phyloP scores from a whole-genome alignment of 805 yeast genomes.

The Candida endomychidarum region DNA sequence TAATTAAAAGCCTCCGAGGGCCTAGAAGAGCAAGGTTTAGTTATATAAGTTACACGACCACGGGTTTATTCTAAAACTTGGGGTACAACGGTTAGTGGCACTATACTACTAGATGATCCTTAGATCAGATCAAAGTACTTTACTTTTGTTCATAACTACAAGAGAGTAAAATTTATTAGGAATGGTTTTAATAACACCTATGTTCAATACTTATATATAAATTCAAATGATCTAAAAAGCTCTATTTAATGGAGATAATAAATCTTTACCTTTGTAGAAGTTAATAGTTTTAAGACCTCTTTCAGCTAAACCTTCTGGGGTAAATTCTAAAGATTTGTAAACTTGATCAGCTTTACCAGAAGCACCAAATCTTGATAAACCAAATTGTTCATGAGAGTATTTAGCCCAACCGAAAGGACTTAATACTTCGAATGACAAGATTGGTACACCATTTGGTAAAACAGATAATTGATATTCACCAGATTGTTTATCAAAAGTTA shows the following conservation, averaged over 20 bases:
- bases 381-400: slow-evolving; percentile 95
- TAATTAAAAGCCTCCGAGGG: no score
- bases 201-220: no score
- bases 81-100: no score
- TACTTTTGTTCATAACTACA: no score
- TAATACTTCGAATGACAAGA: slow-evolving; percentile 91
- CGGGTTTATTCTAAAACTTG: no score
- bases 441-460: slow-evolving; percentile 93
- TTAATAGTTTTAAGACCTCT: slow-evolving; percentile 78
- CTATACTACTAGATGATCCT: no score
- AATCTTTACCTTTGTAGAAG: slow-evolving; percentile 60
- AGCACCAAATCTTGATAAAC: slow-evolving; percentile 94
- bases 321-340: slow-evolving; percentile 84
- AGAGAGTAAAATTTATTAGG: no score
- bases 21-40: no score
- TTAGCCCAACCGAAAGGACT: slow-evolving; percentile 89
- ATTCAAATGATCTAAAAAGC: slow-evolving; percentile 54
- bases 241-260: slow-evolving; percentile 73
- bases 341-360: slow-evolving; percentile 86
- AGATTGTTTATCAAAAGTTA: slow-evolving; percentile 83
- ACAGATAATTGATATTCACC: slow-evolving; percentile 79
- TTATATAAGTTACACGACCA: no score
- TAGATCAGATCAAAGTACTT: no score
- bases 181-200: no score
- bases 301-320: slow-evolving; percentile 87